Conservation (phyloP, 768 basidiomycete species). For the Serendipita vermifera region DNA sequence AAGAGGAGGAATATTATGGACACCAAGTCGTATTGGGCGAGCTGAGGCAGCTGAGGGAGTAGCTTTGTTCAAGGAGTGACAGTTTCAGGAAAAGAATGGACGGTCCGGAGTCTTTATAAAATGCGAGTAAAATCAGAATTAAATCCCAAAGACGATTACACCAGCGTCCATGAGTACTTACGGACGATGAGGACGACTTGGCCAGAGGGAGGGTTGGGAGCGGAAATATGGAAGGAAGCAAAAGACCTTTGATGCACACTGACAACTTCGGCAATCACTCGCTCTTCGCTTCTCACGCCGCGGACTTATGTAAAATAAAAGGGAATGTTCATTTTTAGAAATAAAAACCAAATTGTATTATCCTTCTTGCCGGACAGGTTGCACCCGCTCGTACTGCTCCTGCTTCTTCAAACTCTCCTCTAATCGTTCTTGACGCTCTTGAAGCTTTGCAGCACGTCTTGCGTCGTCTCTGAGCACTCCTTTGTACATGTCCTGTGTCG, state of each 20-base stretch:
- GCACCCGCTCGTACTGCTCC: constrained; percentile 48
- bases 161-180: constrained; percentile 1
- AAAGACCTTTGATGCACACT: not conserved
- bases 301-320: too few relatives aligned
- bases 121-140: too few relatives aligned
- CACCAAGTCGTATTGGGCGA: not conserved
- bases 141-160: too few relatives aligned
- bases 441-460: constrained; percentile 58
- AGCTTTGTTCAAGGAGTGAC: constrained; percentile 1
- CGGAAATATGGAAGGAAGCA: not conserved
- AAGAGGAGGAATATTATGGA: not conserved
- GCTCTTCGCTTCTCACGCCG: too few relatives aligned
- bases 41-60: not conserved
- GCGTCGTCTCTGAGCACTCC: constrained; percentile 85
- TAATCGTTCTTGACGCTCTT: constrained; percentile 47
- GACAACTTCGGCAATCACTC: not conserved
- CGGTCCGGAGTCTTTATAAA: not conserved
- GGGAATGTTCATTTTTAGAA: too few relatives aligned
- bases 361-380: constrained; percentile 20
- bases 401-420: constrained; percentile 41
- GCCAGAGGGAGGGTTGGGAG: not conserved
- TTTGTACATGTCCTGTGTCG: constrained; percentile 68
- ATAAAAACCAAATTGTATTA: too few relatives aligned
- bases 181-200: constrained; percentile 6
- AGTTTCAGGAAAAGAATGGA: not conserved